phyloP scores from a whole-genome alignment of 192 early-diverging fungal species.

The Haplosporangium gracile region DNA sequence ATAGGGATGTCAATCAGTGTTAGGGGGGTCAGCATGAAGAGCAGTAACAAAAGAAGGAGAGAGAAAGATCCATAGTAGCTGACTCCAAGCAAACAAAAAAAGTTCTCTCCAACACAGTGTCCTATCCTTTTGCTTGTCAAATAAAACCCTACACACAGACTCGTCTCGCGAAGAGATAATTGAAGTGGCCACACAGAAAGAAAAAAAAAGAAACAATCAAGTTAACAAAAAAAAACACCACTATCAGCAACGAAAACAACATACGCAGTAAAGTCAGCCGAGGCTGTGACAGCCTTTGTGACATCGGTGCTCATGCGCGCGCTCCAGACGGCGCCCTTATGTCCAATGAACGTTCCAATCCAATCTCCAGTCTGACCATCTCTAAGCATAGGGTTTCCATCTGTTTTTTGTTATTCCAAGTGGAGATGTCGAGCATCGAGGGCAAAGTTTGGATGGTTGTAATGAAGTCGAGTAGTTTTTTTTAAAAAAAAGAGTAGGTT shows the following conservation, averaged over 20 bases:
- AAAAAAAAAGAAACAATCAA: not conserved
- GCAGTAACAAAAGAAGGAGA: not conserved
- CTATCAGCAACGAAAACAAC: conserved; percentile 13
- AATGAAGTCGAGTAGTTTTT: not conserved
- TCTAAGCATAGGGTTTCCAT: conserved; percentile 88
- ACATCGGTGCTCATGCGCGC: conserved; percentile 84
- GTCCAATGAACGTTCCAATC: conserved; percentile 92
- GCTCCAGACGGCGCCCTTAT: conserved; percentile 95
- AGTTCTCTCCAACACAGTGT: not conserved
- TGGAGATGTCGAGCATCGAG: not conserved
- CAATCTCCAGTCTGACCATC: conserved; percentile 93
- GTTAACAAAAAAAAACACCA: not conserved
- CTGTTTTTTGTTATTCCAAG: conserved; percentile 41
- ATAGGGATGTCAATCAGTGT: conserved; percentile 5
- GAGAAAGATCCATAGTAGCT: not conserved
- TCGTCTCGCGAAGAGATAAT: not conserved
- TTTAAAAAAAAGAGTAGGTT: not conserved
- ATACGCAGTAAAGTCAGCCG: conserved; percentile 91
- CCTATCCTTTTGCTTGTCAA: not conserved
- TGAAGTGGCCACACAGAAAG: not conserved
- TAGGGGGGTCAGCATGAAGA: not conserved
- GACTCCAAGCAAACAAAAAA: not conserved
- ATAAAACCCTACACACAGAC: not conserved
- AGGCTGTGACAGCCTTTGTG: conserved; percentile 89
- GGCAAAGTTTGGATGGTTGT: not conserved